Evolutionary conservation across 768 basidiomycete genomes (phyloP).

Genomic region (Tephrocybe rancida): DNA sequence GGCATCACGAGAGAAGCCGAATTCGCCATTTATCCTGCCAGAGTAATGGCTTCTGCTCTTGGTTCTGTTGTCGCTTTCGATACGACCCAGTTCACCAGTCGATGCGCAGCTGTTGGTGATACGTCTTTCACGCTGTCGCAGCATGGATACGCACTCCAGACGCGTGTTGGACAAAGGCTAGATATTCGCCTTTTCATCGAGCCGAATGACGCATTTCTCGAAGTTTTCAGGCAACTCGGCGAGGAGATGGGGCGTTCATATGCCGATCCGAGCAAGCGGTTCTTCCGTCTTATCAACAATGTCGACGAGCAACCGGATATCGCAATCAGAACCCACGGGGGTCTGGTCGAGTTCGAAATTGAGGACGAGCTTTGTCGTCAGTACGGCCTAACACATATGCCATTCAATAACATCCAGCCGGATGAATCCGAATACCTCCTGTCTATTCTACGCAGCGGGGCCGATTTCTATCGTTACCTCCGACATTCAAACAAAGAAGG

Average conservation of each 20-base stretch:
- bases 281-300: not conserved
- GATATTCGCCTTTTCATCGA: not conserved
- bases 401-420: not conserved
- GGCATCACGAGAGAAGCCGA: not conserved
- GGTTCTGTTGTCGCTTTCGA: not conserved
- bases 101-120: not conserved
- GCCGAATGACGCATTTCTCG: not conserved
- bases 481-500: not conserved
- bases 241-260: not conserved
- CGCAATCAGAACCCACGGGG: not conserved
- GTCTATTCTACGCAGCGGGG: not conserved
- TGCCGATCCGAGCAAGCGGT: not conserved
- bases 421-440: not conserved
- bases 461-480: not conserved
- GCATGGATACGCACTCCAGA: not conserved
- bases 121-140: not conserved
- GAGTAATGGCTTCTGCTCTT: not conserved
- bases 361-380: not conserved
- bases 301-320: not conserved
- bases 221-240: not conserved
- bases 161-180: not conserved
- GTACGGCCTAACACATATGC: not conserved
- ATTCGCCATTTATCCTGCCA: not conserved
- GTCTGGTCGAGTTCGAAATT: not conserved
- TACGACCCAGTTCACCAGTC: not conserved